Conservation (phyloP, 371 early-diverging fungal species). For the Rhizopus delemar region DNA sequence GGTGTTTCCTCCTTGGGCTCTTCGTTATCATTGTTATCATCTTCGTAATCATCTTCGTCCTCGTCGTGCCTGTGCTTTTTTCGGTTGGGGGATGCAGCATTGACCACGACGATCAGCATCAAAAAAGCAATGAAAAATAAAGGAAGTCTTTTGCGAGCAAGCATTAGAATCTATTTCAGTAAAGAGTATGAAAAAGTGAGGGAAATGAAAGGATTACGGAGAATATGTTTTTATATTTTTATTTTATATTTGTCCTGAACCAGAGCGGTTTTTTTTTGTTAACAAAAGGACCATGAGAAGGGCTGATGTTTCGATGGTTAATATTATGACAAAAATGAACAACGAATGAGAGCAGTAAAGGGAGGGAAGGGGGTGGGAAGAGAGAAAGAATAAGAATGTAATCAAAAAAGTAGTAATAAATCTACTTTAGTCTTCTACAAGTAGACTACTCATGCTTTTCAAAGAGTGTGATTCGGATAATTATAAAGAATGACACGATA, state of each 20-base stretch:
- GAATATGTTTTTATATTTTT: neutral
- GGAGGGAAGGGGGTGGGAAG: no score
- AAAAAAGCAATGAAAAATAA: slow-evolving; percentile 15
- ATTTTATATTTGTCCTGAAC: neutral
- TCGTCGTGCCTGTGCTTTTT: slow-evolving; percentile 1
- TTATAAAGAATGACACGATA: slow-evolving; percentile 4
- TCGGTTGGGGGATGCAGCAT: neutral
- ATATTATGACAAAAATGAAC: neutral
- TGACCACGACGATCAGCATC: slow-evolving; percentile 5
- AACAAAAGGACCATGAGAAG: neutral
- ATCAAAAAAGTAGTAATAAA: no score
- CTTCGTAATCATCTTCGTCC: slow-evolving; percentile 3
- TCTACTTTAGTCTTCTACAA: no score
- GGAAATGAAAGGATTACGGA: neutral
- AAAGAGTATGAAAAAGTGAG: neutral
- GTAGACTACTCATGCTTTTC: no score
- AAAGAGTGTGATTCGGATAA: no score
- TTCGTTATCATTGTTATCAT: neutral
- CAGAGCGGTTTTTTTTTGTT: no score
- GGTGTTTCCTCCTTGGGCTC: neutral
- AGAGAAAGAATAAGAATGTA: no score
- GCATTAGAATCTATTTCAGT: neutral
- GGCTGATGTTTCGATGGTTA: neutral
- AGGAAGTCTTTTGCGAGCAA: slow-evolving; percentile 15
- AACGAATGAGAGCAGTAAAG: no score